A percentile compares a stretch with the other conserved stretches of the same genome.
Conservation (phyloP, 2,329 filamentous ascomycete genomes). For the Corynespora cassiicola region DNA sequence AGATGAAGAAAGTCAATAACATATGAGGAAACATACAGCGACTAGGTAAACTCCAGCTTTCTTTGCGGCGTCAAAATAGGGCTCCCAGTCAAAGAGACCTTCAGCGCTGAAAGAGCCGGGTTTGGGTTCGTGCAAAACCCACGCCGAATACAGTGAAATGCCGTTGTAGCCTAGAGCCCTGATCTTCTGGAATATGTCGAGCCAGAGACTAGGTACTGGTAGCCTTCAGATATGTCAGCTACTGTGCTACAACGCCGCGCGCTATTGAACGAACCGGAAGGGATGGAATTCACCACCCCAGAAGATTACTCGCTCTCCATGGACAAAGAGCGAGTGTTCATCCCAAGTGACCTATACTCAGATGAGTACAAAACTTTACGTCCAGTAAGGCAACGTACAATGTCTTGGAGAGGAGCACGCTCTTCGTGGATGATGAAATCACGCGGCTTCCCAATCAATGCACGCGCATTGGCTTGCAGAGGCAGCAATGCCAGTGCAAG, state of each 20-base stretch:
- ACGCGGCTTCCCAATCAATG: constrained; percentile 56
- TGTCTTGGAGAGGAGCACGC: constrained; percentile 59
- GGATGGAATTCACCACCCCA: constrained; percentile 77
- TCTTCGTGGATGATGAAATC: constrained; percentile 54
- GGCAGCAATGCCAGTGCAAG: constrained; percentile 7
- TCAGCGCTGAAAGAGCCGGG: constrained; percentile 71
- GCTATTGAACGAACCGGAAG: constrained; percentile 52
- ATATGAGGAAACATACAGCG: constrained; percentile 50
- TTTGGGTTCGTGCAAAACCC: constrained; percentile 76
- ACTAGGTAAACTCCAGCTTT: constrained; percentile 77
- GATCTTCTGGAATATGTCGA: constrained; percentile 81
- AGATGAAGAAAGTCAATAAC: constrained; percentile 13
- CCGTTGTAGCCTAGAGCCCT: constrained; percentile 79
- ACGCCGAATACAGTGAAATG: constrained; percentile 78
- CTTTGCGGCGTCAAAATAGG: constrained; percentile 76
- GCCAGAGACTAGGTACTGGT: constrained; percentile 66
- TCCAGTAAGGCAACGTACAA: constrained; percentile 46
- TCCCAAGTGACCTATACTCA: constrained; percentile 67
- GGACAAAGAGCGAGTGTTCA: constrained; percentile 71
- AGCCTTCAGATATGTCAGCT: constrained; percentile 47
- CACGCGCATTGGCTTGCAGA: constrained; percentile 37
- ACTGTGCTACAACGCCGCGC: neutral
- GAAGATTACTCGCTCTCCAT: constrained; percentile 71
- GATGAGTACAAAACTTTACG: neutral
- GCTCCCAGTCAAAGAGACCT: constrained; percentile 73